phyloP scores from a whole-genome alignment of 768 basidiomycete genomes.

The Sporobolomyces pararoseus region DNA sequence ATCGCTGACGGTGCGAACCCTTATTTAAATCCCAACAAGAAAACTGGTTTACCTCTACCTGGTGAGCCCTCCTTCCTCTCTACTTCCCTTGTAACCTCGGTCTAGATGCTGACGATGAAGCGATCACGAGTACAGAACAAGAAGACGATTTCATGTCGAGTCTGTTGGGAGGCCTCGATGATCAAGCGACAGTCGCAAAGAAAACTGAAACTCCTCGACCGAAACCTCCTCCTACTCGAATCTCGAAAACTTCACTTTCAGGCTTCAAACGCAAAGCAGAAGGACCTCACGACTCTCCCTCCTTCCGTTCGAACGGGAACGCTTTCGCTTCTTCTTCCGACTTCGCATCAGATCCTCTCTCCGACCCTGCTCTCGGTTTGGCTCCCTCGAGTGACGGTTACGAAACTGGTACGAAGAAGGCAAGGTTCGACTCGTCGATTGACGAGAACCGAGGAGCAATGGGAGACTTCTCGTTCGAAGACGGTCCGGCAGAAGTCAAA shows the following conservation, averaged over 20 bases:
- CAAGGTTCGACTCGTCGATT: slow-evolving; percentile 22
- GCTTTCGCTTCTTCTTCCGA: slow-evolving; percentile 23
- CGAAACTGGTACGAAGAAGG: slow-evolving; percentile 28
- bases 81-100: neutral
- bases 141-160: slow-evolving; percentile 86
- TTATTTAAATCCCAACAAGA: slow-evolving; percentile 57
- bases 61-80: slow-evolving; percentile 54
- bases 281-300: slow-evolving; percentile 3
- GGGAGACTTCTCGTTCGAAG: slow-evolving; percentile 40
- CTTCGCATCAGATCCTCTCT: slow-evolving; percentile 46
- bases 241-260: slow-evolving; percentile 12
- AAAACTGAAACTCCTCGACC: slow-evolving; percentile 23
- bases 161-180: slow-evolving; percentile 70
- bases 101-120: neutral
- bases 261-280: slow-evolving; percentile 31
- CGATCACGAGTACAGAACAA: slow-evolving; percentile 56
- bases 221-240: neutral
- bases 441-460: slow-evolving; percentile 26
- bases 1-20: slow-evolving; percentile 64
- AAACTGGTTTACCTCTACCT: slow-evolving; percentile 49
- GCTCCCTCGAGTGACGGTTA: slow-evolving; percentile 61
- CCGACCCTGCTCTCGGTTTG: slow-evolving; percentile 52
- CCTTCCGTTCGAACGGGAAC: slow-evolving; percentile 22
- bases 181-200: slow-evolving; percentile 25
- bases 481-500: slow-evolving; percentile 42